Evolutionary conservation across 371 early-diverging fungal species (phyloP).

Genomic region (Apophysomyces elegans): DNA sequence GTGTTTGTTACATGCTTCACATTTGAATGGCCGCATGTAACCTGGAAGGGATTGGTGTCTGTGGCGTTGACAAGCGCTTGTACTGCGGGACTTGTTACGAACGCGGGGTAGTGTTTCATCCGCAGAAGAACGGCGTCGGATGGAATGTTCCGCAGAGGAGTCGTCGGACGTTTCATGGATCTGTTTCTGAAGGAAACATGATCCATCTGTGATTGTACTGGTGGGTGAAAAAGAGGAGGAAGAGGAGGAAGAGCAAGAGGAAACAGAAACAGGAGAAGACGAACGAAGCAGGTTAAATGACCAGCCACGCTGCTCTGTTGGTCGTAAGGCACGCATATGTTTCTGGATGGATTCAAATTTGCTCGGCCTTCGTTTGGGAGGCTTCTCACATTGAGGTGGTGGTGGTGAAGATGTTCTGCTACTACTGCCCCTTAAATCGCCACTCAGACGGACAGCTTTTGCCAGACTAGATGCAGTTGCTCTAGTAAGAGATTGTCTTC

Average conservation of each 20-base stretch:
- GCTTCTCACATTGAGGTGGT: slow-evolving; percentile 4
- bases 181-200: background rate
- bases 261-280: background rate
- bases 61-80: background rate
- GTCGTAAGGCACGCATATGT: slow-evolving; percentile 7
- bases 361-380: slow-evolving; percentile 8
- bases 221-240: slow-evolving; percentile 2
- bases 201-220: background rate
- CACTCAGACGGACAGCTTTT: slow-evolving; percentile 8
- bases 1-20: slow-evolving; percentile 5
- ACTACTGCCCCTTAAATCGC: slow-evolving; percentile 1
- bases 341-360: slow-evolving; percentile 11
- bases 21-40: slow-evolving; percentile 7
- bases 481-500: slow-evolving; percentile 1
- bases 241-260: background rate
- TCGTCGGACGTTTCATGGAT: slow-evolving; percentile 4
- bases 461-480: slow-evolving; percentile 8
- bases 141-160: background rate
- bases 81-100: slow-evolving; percentile 8
- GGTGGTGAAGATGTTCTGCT: background rate
- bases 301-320: background rate
- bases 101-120: slow-evolving; percentile 9
- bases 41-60: slow-evolving; percentile 2
- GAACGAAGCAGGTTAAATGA: background rate
- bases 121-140: background rate